phyloP scores from a whole-genome alignment of 441 rosid species.

The Sinapis alba region DNA sequence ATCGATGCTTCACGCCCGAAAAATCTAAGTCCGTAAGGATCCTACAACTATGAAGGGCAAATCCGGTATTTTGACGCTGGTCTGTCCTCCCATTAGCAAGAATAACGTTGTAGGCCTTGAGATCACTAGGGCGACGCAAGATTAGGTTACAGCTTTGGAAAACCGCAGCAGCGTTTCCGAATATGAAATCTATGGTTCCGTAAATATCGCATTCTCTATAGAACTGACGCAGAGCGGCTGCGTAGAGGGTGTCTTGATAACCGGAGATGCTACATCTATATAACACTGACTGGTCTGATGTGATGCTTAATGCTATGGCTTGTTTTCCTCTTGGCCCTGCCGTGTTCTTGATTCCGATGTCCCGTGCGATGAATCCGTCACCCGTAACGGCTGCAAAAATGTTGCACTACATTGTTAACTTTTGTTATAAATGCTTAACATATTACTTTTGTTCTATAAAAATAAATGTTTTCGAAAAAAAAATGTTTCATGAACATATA shows the following conservation, averaged over 20 bases:
- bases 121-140: slow-evolving; percentile 49
- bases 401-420: not conserved
- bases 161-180: slow-evolving; percentile 81
- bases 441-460: not conserved
- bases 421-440: not conserved
- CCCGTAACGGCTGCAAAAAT: slow-evolving; percentile 62
- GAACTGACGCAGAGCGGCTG: slow-evolving; percentile 72
- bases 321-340: slow-evolving; percentile 75
- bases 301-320: slow-evolving; percentile 64
- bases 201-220: slow-evolving; percentile 77
- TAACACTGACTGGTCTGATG: slow-evolving; percentile 69
- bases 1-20: slow-evolving; percentile 42
- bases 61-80: slow-evolving; percentile 76
- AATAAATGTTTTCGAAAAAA: not conserved
- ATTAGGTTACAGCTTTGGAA: slow-evolving; percentile 66
- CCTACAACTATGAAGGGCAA: slow-evolving; percentile 59
- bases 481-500: not conserved
- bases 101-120: slow-evolving; percentile 46
- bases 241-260: slow-evolving; percentile 77
- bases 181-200: slow-evolving; percentile 78
- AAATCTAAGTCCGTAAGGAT: slow-evolving; percentile 46
- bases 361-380: slow-evolving; percentile 71
- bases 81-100: slow-evolving; percentile 66
- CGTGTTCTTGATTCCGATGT: slow-evolving; percentile 77
- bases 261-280: slow-evolving; percentile 77